Percentiles rank a stretch among this genome's conserved stretches.
phyloP scores from a whole-genome alignment of 208 protist species.

The Acanthamoeba lenticulata region DNA sequence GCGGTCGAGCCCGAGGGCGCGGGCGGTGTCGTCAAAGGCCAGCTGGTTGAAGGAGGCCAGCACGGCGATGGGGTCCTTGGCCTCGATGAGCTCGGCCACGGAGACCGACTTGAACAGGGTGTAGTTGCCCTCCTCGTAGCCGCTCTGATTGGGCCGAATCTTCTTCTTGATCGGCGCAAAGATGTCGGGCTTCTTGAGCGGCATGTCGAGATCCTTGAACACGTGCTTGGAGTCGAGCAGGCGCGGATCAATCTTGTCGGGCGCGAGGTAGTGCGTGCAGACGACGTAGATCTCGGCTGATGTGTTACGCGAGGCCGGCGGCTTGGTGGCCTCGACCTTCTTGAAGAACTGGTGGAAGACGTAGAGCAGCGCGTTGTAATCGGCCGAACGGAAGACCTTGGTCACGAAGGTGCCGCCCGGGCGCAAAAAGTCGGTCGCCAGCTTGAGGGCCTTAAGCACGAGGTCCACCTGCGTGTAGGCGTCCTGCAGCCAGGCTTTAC shows the following conservation, averaged over 20 bases:
- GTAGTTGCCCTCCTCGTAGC: constrained; percentile 92
- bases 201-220: constrained; percentile 93
- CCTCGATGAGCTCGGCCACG: constrained; percentile 93
- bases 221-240: constrained; percentile 96
- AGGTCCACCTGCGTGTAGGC: constrained; percentile 97
- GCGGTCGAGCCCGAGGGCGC: not conserved
- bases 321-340: constrained; percentile 98
- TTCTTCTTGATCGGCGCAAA: constrained; percentile 59
- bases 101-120: constrained; percentile 85
- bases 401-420: constrained; percentile 96
- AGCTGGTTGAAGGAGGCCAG: constrained; percentile 92
- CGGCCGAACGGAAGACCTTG: constrained; percentile 99
- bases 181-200: constrained; percentile 48
- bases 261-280: constrained; percentile 96
- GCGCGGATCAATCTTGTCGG: constrained; percentile 95
- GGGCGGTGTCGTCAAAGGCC: constrained; percentile 90
- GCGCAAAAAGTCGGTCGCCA: constrained; percentile 95
- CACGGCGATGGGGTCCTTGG: constrained; percentile 91
- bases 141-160: constrained; percentile 88
- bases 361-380: constrained; percentile 98
- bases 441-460: constrained; percentile 94
- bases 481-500: constrained; percentile 98
- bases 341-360: constrained; percentile 98
- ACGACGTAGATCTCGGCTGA: constrained; percentile 99
- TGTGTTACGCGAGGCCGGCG: constrained; percentile 95